Evolutionary conservation across 257 asterid genomes (phyloP).

Genomic region (Buddleja alternifolia): DNA sequence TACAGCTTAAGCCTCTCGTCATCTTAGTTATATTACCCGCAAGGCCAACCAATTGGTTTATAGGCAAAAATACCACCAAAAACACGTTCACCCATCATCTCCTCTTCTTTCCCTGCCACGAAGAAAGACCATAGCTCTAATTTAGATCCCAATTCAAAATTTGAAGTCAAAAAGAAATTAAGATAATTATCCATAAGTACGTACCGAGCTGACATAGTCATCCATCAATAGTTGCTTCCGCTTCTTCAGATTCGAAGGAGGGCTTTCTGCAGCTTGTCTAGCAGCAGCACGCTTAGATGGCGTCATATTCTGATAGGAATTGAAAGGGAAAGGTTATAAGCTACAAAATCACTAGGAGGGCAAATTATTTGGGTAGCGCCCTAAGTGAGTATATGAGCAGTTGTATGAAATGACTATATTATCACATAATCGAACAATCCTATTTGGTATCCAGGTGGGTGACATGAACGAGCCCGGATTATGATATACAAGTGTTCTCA

Average conservation of each 20-base stretch:
- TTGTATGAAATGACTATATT: no score
- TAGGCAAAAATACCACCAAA: neutral
- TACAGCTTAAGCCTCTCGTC: conserved; percentile 16
- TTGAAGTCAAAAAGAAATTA: neutral
- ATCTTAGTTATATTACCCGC: conserved; percentile 1
- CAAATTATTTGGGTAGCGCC: no score
- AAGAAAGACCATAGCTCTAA: neutral
- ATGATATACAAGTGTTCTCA: no score
- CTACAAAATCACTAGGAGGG: neutral
- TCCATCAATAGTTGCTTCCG: conserved; percentile 80
- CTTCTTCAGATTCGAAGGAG: conserved; percentile 67
- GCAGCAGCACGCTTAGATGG: conserved; percentile 78
- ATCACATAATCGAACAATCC: no score
- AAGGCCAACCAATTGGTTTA: neutral
- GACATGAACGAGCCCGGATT: no score
- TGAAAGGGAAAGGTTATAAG: neutral
- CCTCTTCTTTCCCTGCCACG: conserved; percentile 72
- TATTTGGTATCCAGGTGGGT: no score
- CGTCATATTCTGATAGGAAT: conserved; percentile 49
- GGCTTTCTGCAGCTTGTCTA: conserved; percentile 82
- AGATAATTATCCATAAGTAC: conserved; percentile 8
- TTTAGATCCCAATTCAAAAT: neutral
- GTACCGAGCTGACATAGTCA: conserved; percentile 74
- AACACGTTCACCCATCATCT: conserved; percentile 42
- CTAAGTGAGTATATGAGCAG: no score